These are phyloP conservation scores for Apiospora kogelbergensis DNA, from an alignment of 2,329 filamentous ascomycete species.

Conservation along the genomic window DNA sequence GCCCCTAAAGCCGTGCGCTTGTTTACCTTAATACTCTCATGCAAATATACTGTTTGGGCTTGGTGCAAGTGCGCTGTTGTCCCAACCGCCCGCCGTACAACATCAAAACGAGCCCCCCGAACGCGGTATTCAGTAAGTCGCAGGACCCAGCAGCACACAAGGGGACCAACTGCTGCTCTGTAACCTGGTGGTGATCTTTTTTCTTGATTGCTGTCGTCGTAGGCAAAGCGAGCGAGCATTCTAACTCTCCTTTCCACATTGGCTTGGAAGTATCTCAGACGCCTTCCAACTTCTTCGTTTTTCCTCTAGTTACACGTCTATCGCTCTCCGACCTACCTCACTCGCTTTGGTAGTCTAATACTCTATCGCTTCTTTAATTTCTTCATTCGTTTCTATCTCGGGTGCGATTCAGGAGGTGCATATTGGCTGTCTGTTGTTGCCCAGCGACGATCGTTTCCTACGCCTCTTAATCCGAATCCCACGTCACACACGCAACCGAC, in stretches of 20 bases:
- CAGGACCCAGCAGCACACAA: neutral
- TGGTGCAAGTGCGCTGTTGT: conserved; percentile 15
- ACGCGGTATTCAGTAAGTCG: neutral
- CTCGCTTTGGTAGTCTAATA: conserved; percentile 56
- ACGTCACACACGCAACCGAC: conserved; percentile 7
- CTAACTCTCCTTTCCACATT: conserved; percentile 3
- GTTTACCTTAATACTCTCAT: conserved; percentile 13
- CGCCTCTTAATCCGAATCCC: conserved; percentile 6
- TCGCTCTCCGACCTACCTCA: conserved; percentile 43
- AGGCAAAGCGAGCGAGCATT: neutral
- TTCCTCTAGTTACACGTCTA: conserved; percentile 21
- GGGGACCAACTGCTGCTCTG: neutral
- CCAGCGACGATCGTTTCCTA: conserved; percentile 4
- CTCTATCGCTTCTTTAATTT: conserved; percentile 30
- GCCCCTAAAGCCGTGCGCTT: neutral
- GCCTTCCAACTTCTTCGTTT: conserved; percentile 19
- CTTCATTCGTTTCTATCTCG: conserved; percentile 20
- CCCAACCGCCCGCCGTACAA: conserved; percentile 14
- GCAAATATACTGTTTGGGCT: conserved; percentile 15
- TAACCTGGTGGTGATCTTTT: conserved; percentile 14
- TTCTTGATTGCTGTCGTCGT: conserved; percentile 10
- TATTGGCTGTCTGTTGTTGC: conserved; percentile 11
- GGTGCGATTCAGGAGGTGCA: conserved; percentile 9
- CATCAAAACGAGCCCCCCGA: neutral
- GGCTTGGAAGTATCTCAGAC: conserved; percentile 3